Evolutionary conservation across 1,284 basidiomycete species (phyloP).

Genomic region (Ganoderma lingzhi): DNA sequence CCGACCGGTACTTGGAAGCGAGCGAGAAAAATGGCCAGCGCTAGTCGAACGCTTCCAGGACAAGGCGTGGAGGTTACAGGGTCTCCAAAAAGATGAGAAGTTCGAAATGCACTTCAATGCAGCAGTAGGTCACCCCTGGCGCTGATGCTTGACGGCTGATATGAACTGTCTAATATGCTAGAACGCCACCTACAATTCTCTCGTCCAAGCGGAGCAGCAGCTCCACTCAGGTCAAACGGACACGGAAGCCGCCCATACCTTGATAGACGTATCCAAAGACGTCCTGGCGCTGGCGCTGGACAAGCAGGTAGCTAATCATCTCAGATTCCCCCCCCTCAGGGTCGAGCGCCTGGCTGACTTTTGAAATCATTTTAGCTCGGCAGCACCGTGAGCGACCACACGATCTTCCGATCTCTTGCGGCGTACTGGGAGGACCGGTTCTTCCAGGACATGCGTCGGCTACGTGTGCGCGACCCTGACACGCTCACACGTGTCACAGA

Average conservation of each 20-base stretch:
- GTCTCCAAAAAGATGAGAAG: slow-evolving; percentile 85
- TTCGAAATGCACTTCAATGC: slow-evolving; percentile 88
- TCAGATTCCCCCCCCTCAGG: neutral
- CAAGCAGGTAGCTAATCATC: slow-evolving; percentile 59
- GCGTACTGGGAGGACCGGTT: slow-evolving; percentile 92
- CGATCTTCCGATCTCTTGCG: slow-evolving; percentile 86
- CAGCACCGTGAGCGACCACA: slow-evolving; percentile 86
- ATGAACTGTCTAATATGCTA: slow-evolving; percentile 39
- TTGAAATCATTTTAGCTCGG: slow-evolving; percentile 63
- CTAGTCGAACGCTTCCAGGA: slow-evolving; percentile 59
- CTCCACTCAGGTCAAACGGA: slow-evolving; percentile 51
- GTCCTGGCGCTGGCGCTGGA: slow-evolving; percentile 81
- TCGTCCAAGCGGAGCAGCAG: slow-evolving; percentile 52
- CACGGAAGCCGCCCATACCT: slow-evolving; percentile 58
- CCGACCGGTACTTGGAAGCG: slow-evolving; percentile 54
- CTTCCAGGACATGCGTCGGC: slow-evolving; percentile 92
- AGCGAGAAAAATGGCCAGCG: slow-evolving; percentile 61
- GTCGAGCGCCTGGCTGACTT: slow-evolving; percentile 12
- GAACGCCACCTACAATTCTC: slow-evolving; percentile 62
- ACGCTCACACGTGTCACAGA: slow-evolving; percentile 96
- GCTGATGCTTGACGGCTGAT: slow-evolving; percentile 14
- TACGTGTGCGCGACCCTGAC: slow-evolving; percentile 90
- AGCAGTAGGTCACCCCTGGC: slow-evolving; percentile 58
- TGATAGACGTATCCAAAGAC: slow-evolving; percentile 81
- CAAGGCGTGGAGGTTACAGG: slow-evolving; percentile 74